A percentile compares a stretch with the other conserved stretches of the same genome.
Evolutionary conservation across 176 grass and related monocot species (phyloP).

Genomic region (Hsuehochloa calcarea): DNA sequence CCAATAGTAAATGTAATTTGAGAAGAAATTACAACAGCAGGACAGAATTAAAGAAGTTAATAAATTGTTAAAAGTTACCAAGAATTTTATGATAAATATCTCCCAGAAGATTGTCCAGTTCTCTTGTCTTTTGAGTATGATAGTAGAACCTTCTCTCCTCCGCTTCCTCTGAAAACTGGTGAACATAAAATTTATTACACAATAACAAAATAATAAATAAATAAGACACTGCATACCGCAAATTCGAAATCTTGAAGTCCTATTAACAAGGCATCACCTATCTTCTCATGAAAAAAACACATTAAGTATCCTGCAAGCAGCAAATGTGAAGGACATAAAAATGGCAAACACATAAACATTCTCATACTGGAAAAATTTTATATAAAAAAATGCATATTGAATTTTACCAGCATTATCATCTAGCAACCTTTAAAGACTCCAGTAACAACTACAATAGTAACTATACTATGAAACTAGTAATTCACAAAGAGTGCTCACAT

Average conservation of each 20-base stretch:
- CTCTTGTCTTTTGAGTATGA: constrained; percentile 94
- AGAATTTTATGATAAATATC: constrained; percentile 99
- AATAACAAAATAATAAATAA: not conserved
- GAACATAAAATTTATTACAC: not conserved
- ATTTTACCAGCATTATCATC: not conserved
- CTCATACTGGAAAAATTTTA: not conserved
- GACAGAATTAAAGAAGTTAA: constrained; percentile 11
- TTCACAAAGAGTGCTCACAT: not conserved
- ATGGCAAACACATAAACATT: not conserved
- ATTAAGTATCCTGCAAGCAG: constrained; percentile 83
- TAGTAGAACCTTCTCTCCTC: constrained; percentile 85
- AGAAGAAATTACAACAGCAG: constrained; percentile 17
- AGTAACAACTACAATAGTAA: not conserved
- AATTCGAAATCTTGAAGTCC: constrained; percentile 81
- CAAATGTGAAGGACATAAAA: constrained; percentile 6
- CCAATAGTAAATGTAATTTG: not conserved
- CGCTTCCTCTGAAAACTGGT: constrained; percentile 92
- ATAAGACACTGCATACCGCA: constrained; percentile 54
- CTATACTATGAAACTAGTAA: not conserved
- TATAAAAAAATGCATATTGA: not conserved
- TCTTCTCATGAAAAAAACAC: constrained; percentile 85
- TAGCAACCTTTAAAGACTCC: not conserved
- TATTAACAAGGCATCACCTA: constrained; percentile 66
- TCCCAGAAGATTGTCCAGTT: constrained; percentile 95
- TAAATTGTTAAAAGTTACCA: constrained; percentile 50